Evolutionary conservation across 345 rosid species (phyloP).

Genomic region (Bretschneidera sinensis): DNA sequence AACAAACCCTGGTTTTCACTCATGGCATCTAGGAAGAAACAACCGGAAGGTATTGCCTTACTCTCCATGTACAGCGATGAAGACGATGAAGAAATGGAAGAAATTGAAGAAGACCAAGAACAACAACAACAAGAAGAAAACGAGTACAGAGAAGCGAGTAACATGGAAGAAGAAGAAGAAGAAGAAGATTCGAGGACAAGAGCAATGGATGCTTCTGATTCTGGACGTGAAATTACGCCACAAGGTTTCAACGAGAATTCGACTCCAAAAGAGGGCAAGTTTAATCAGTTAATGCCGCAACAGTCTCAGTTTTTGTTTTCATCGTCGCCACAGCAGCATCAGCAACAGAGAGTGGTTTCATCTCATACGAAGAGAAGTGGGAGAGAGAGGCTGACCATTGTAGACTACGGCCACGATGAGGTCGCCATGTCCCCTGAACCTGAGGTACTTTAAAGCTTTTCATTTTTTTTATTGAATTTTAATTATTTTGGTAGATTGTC

Average conservation of each 20-base stretch:
- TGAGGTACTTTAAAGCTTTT: constrained; percentile 32
- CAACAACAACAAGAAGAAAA: constrained; percentile 25
- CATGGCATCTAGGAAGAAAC: constrained; percentile 71
- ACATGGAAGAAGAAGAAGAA: constrained; percentile 28
- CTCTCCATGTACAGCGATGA: constrained; percentile 80
- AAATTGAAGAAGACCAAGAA: constrained; percentile 34
- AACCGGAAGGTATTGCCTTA: constrained; percentile 73
- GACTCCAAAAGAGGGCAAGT: constrained; percentile 1
- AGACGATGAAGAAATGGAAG: constrained; percentile 91
- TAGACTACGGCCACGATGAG: constrained; percentile 70
- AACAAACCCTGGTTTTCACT: not conserved
- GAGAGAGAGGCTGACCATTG: constrained; percentile 43
- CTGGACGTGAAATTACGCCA: not conserved
- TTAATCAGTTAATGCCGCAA: constrained; percentile 20
- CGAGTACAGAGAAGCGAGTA: constrained; percentile 27
- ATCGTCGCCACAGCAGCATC: constrained; percentile 13
- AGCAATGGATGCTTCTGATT: not conserved
- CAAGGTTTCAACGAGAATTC: constrained; percentile 7
- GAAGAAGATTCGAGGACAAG: constrained; percentile 27
- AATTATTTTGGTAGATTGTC: too few relatives aligned
- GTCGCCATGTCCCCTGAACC: constrained; percentile 64
- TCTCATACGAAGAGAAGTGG: constrained; percentile 25
- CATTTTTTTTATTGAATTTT: not conserved
- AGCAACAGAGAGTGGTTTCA: constrained; percentile 12
- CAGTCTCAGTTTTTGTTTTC: constrained; percentile 15